Base-by-base conservation (phyloP, 345 rosid genomes). In the Populus davidiana region DNA sequence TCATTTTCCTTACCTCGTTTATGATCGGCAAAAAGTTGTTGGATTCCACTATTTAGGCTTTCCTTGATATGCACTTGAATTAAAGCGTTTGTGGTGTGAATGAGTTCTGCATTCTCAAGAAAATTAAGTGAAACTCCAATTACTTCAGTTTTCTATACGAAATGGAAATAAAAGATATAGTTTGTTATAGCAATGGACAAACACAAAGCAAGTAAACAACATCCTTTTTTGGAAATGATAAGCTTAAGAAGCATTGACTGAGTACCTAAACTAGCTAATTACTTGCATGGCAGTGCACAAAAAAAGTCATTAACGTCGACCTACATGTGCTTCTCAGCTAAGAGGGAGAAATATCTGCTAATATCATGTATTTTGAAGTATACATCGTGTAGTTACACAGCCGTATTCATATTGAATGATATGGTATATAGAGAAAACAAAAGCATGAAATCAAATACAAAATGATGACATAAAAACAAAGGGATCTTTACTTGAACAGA, bases 271-370 rank as follows among this genome's bases (percentile, higher is more conserved):
- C 21, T 31, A 33, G 47, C 3, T 47, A 70, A 27, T 72, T 73
- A 74, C 75, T 76, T 84, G 83, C 81, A 84, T 79, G 75, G 68
- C 36, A 66, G 77, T 71, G 80, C 80, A 79, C 80, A 72, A 76
- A 67, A 81, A 84, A n/a, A 1, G 81, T 76, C 74, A 33, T 33
- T 4, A 67, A 84, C 83, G 44, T 81, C 47, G 12, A 66, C 20
- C 83, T 81, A 36, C 16, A 39, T 63, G 82, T 64, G 63, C 77
- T 78, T 79, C 75, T 75, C 82, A 52, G 74, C 50, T 29, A 67
- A 36, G 43, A 70, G 6, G 14, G 63, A 35, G n/a, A 47, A 4
- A 41, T 2, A 70, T 59, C 23, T 59, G 27, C 21, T 23, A 2
- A 16, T 61, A 13, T 4, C 25, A 23, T 12, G 33, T 5, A 54